Conservation (phyloP, 2,329 filamentous ascomycete species). For the Nemania bipapillata region DNA sequence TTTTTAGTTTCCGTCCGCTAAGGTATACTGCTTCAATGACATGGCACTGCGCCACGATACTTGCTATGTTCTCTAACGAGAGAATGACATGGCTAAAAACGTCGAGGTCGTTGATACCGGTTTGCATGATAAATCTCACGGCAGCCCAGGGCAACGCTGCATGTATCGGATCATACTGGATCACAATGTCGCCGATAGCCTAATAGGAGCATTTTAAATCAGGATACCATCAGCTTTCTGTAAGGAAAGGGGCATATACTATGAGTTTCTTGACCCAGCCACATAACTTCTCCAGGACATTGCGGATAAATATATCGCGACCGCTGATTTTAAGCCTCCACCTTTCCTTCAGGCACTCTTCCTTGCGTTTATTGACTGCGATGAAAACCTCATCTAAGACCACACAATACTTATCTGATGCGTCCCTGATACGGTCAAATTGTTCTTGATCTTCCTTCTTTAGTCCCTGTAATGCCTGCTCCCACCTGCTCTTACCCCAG, state of each 20-base stretch:
- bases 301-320: slow-evolving; percentile 9
- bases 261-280: slow-evolving; percentile 10
- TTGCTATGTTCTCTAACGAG: slow-evolving; percentile 8
- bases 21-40: slow-evolving; percentile 4
- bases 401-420: neutral
- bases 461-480: slow-evolving; percentile 12
- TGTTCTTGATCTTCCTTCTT: neutral
- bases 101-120: slow-evolving; percentile 15
- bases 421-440: neutral
- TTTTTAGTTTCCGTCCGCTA: neutral
- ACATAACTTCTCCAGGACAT: slow-evolving; percentile 11
- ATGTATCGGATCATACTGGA: slow-evolving; percentile 1
- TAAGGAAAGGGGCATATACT: neutral
- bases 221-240: neutral
- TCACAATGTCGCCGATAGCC: slow-evolving; percentile 6
- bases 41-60: neutral
- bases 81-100: neutral
- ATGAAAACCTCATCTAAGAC: neutral
- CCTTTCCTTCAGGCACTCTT: slow-evolving; percentile 4
- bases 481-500: slow-evolving; percentile 6
- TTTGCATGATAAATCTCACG: slow-evolving; percentile 12
- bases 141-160: slow-evolving; percentile 15
- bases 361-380: neutral
- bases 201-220: neutral
- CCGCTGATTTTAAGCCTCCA: neutral